Evolutionary conservation across 257 asterid genomes (phyloP).

Genomic region (Solanum acaule): DNA sequence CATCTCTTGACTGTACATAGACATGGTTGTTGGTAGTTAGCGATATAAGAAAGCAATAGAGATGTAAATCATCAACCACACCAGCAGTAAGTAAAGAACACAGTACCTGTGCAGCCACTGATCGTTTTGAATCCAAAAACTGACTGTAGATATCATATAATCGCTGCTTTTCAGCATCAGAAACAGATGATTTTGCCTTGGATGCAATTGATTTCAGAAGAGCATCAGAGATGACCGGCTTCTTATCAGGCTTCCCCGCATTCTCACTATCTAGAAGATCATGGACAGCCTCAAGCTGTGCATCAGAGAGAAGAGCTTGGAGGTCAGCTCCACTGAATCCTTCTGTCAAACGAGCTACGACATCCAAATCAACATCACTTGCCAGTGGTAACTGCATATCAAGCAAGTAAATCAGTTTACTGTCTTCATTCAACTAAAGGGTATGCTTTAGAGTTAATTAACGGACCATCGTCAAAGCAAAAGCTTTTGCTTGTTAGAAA

Average conservation of each 20-base stretch:
- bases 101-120: slow-evolving; percentile 58
- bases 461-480: not conserved
- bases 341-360: slow-evolving; percentile 52
- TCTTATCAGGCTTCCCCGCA: slow-evolving; percentile 27
- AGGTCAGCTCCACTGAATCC: slow-evolving; percentile 99
- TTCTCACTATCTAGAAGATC: slow-evolving; percentile 41
- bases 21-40: not conserved
- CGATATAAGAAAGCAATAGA: not conserved
- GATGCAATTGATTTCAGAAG: slow-evolving; percentile 60
- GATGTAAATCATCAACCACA: slow-evolving; percentile 3
- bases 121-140: slow-evolving; percentile 77
- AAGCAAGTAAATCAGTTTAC: not conserved
- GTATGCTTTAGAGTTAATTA: not conserved
- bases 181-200: slow-evolving; percentile 75
- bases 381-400: slow-evolving; percentile 63
- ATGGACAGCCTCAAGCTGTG: slow-evolving; percentile 94
- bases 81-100: not conserved
- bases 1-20: slow-evolving; percentile 68
- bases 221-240: slow-evolving; percentile 54
- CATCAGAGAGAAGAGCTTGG: slow-evolving; percentile 86
- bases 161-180: slow-evolving; percentile 71
- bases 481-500: not conserved
- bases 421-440: not conserved
- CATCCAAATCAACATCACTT: slow-evolving; percentile 59
- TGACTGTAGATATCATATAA: slow-evolving; percentile 70